Evolutionary conservation across 495 filamentous ascomycete genomes (phyloP).

Genomic region (Rusavskia elegans): DNA sequence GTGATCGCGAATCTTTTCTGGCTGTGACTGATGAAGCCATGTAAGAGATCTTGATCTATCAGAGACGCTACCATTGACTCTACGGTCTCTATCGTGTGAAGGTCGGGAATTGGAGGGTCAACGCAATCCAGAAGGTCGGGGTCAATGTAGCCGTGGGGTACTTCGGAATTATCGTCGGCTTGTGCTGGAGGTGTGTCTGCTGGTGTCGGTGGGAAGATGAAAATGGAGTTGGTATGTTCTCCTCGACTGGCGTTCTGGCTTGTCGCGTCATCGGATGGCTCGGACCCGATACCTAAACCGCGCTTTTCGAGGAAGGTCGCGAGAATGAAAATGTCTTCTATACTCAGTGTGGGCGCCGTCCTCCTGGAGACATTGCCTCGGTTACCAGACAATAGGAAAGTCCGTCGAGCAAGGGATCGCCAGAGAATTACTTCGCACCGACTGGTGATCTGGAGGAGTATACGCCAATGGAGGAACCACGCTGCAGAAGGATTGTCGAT

Average conservation of each 20-base stretch:
- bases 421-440: slow-evolving; percentile 69
- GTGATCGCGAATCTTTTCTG: slow-evolving; percentile 66
- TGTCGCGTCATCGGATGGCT: slow-evolving; percentile 4
- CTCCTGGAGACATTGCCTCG: slow-evolving; percentile 27
- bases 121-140: slow-evolving; percentile 24
- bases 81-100: slow-evolving; percentile 40
- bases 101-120: slow-evolving; percentile 6
- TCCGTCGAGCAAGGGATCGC: slow-evolving; percentile 65
- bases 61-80: slow-evolving; percentile 65
- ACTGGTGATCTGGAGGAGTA: slow-evolving; percentile 55
- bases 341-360: slow-evolving; percentile 38
- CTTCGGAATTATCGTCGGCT: background rate
- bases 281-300: background rate
- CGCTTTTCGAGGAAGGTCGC: slow-evolving; percentile 20
- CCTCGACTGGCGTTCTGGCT: background rate
- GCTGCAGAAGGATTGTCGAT: slow-evolving; percentile 28
- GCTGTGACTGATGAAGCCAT: slow-evolving; percentile 69
- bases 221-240: slow-evolving; percentile 17
- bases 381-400: slow-evolving; percentile 49
- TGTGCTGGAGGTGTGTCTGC: background rate
- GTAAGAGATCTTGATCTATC: slow-evolving; percentile 67
- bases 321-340: slow-evolving; percentile 36
- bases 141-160: slow-evolving; percentile 19
- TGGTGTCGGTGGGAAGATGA: slow-evolving; percentile 8
- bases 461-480: slow-evolving; percentile 65